A percentile compares a stretch with the other conserved stretches of the same genome.
Conservation (phyloP, 2,329 filamentous ascomycete genomes). For the Pyrenochaeta sp. region DNA sequence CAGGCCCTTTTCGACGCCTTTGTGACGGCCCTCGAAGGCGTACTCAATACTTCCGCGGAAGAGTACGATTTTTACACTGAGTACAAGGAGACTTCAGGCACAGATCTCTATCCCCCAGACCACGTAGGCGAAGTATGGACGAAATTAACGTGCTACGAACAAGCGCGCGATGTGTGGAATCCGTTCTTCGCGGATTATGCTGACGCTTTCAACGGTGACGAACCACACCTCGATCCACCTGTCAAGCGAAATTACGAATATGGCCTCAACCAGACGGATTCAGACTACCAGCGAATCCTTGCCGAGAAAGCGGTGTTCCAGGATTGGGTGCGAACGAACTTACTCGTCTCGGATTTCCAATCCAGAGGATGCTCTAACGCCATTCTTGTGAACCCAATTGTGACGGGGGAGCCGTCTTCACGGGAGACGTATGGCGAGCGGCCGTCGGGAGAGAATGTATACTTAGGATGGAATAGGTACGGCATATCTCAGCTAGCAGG, state of each 20-base stretch:
- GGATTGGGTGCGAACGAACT: not conserved
- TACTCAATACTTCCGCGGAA: not conserved
- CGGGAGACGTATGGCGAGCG: not conserved
- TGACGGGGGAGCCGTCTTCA: not conserved
- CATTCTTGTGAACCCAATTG: not conserved
- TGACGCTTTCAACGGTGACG: not conserved
- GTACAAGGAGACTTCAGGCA: not conserved
- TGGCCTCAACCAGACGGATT: not conserved
- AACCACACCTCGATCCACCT: not conserved
- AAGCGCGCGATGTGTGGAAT: not conserved
- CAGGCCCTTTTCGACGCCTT: not conserved
- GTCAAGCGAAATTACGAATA: not conserved
- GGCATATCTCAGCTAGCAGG: not conserved
- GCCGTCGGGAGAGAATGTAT: not conserved
- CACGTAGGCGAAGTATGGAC: not conserved
- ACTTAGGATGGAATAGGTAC: not conserved
- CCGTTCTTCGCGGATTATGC: not conserved
- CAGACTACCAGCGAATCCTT: not conserved
- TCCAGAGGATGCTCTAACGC: not conserved
- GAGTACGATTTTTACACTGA: not conserved
- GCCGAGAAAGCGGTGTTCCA: not conserved
- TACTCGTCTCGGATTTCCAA: not conserved
- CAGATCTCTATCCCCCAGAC: not conserved
- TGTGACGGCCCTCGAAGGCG: not conserved
- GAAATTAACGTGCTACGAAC: not conserved